A percentile compares a stretch with the other conserved stretches of the same genome.
phyloP scores from a whole-genome alignment of 1,284 basidiomycete species.

The Trametes polyzona region DNA sequence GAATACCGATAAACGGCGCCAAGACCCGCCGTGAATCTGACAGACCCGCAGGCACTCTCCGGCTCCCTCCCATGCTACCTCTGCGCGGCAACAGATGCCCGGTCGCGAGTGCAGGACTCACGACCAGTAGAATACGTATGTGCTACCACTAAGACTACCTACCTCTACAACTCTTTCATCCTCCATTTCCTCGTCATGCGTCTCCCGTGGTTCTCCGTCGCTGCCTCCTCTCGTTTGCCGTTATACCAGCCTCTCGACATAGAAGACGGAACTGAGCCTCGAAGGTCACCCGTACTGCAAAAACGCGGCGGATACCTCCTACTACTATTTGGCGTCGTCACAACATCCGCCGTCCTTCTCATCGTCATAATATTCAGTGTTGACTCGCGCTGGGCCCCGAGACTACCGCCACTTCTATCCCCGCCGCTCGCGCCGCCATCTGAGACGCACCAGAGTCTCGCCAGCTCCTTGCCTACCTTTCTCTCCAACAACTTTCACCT shows the following conservation, averaged over 20 bases:
- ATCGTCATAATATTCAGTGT: not conserved
- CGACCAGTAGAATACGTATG: not conserved
- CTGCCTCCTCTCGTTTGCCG: not conserved
- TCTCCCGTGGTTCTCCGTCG: not conserved
- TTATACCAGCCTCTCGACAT: not conserved
- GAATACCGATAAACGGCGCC: not conserved
- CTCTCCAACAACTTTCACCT: not conserved
- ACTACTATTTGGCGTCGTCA: not conserved
- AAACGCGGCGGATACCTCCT: not conserved
- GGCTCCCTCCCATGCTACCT: not conserved
- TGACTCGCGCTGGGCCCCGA: not conserved
- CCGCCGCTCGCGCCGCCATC: not conserved
- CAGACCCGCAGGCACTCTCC: not conserved
- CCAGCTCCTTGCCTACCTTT: not conserved
- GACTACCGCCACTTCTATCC: not conserved
- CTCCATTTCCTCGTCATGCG: not conserved
- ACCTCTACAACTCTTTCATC: not conserved
- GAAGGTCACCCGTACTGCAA: not conserved
- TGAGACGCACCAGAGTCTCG: not conserved
- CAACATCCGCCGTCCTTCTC: not conserved
- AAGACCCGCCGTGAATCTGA: not conserved
- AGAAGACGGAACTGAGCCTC: not conserved
- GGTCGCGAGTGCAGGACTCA: not conserved
- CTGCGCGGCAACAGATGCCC: not conserved
- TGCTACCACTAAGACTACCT: not conserved